phyloP scores from a whole-genome alignment of 2,329 filamentous ascomycete species.

The Botryotinia convoluta region DNA sequence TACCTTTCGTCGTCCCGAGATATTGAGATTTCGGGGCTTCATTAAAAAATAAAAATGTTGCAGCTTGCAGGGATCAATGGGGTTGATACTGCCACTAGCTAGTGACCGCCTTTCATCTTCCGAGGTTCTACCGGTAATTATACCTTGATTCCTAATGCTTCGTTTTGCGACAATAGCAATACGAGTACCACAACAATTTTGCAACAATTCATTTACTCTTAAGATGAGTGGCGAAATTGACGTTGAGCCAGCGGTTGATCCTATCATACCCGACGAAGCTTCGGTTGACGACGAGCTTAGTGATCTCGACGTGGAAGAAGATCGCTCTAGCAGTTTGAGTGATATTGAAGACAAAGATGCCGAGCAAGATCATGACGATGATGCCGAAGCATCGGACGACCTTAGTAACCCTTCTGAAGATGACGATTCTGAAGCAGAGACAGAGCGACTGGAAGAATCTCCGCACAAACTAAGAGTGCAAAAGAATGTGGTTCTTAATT shows the following conservation, averaged over 20 bases:
- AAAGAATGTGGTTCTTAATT: conserved; percentile 58
- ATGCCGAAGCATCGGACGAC: conserved; percentile 44
- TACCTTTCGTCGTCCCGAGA: neutral
- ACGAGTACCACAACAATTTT: conserved; percentile 2
- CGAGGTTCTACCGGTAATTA: conserved; percentile 1
- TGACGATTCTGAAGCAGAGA: conserved; percentile 83
- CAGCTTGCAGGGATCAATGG: neutral
- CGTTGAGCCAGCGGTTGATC: conserved; percentile 30
- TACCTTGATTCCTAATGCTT: conserved; percentile 9
- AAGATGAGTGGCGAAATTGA: conserved; percentile 37
- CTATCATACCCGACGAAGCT: conserved; percentile 30
- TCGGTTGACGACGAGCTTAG: conserved; percentile 35
- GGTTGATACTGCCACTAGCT: neutral
- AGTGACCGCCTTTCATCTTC: neutral
- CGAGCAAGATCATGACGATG: conserved; percentile 57
- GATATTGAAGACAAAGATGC: conserved; percentile 78
- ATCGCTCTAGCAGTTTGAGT: conserved; percentile 85
- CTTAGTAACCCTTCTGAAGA: conserved; percentile 49
- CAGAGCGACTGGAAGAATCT: conserved; percentile 88
- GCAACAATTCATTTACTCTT: conserved; percentile 19
- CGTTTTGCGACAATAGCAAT: neutral
- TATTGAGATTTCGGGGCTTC: neutral
- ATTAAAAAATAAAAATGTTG: conserved; percentile 7
- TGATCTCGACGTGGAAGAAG: conserved; percentile 52
- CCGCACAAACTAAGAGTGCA: conserved; percentile 63